Percentiles rank a stretch among this genome's conserved stretches.
These are phyloP conservation scores for Stropharia rugosoannulata DNA, from an alignment of 768 basidiomycete species.

Conservation along the genomic window DNA sequence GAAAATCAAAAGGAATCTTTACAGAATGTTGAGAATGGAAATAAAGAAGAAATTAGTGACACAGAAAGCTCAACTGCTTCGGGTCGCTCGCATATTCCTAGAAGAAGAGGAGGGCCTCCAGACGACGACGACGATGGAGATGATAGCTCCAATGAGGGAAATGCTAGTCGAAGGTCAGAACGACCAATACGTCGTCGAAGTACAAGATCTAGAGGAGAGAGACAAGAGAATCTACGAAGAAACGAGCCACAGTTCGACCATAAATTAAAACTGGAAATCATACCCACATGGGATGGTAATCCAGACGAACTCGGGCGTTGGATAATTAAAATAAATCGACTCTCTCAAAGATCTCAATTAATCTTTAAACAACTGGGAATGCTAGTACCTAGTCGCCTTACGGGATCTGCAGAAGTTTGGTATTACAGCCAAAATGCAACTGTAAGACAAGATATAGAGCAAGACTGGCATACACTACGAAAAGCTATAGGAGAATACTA, in stretches of 20 bases:
- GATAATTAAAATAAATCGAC: slow-evolving; percentile 25
- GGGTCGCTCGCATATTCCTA: no score
- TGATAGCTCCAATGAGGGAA: no score
- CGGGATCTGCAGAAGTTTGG: slow-evolving; percentile 25
- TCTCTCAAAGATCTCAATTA: slow-evolving; percentile 15
- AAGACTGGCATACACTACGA: neutral
- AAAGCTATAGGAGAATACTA: neutral
- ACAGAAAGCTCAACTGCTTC: no score
- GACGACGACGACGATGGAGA: no score
- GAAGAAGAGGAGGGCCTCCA: no score
- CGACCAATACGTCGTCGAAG: neutral
- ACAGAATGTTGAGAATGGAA: no score
- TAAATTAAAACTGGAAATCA: slow-evolving; percentile 27
- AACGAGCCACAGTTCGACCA: slow-evolving; percentile 26
- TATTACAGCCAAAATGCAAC: neutral
- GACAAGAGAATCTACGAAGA: neutral
- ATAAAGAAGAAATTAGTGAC: no score
- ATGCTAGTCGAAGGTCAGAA: neutral
- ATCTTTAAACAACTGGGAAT: slow-evolving; percentile 26
- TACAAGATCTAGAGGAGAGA: neutral
- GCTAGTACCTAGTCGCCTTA: slow-evolving; percentile 26
- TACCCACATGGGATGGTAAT: slow-evolving; percentile 34
- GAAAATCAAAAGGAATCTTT: no score
- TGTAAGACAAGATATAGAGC: neutral
- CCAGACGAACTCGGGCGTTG: slow-evolving; percentile 24